Base-by-base conservation (phyloP, 1,284 basidiomycete species). In the Sporisorium exsertum region DNA sequence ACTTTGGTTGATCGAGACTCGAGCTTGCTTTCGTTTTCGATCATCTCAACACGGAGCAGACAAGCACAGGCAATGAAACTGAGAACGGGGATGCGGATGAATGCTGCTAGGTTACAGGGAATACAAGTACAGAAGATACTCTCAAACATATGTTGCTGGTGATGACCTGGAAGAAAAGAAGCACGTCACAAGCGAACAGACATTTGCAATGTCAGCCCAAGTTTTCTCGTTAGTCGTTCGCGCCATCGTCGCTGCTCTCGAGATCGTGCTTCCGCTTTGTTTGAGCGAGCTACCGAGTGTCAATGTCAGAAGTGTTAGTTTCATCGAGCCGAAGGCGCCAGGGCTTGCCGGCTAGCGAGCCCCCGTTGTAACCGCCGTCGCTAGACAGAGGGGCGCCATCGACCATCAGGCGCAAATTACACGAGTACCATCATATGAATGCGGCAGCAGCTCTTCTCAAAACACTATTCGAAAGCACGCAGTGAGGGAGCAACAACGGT, bases 381-480 rank as follows among this genome's bases (percentile, higher is more conserved):
- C 22, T 26, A 61, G 53, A 60, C 8, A 40, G 60, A 73, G 69
- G 67, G 65, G 65, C 65, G 66, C 68, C 60, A 50, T 63, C 55
- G 61, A 57, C 69, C 43, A 63, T 79, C 79, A 79, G 79, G 65
- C 79, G 79, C 79, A 81, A 81, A 81, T 81, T 81, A 81, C 79
- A 75, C 67, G 69, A 79, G 76, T 78, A 81, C 77, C 77, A 81
- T 79, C 79, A 72, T 81, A 35, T 58, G 66, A 64, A 58, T 7
- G 13, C 9, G 49, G 51, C 51, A 20, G 47, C 27, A 20, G 47
- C 27, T 47, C 13, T 24, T 15, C 49, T 7, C 2, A 20, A 22
- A 51, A 35, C 12, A 32, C 42, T 22, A 50, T 40, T 32, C 26
- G 35, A 24, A 58, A 58, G 47, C 20, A 32, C 22, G 33, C 12